Evolutionary conservation across 2,329 filamentous ascomycete species (phyloP).

Genomic region (Phialophora expanda): DNA sequence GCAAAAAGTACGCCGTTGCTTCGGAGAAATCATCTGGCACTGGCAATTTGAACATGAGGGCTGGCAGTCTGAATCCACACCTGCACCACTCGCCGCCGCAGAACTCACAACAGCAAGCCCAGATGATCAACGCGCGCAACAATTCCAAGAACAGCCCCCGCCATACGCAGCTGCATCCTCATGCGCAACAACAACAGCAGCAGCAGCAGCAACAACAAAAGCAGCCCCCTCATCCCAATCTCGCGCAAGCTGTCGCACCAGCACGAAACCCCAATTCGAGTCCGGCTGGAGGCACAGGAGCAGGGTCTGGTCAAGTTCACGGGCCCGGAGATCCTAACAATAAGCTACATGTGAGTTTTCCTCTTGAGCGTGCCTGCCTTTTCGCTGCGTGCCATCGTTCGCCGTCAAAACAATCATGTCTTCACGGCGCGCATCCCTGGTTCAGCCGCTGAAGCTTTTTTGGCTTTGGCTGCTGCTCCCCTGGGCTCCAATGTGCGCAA

Average conservation of each 20-base stretch:
- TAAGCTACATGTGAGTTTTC: conserved; percentile 32
- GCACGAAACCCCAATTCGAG: conserved; percentile 15
- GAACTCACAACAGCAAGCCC: conserved; percentile 10
- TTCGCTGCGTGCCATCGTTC: background rate
- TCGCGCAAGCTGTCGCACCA: conserved; percentile 17
- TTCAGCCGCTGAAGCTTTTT: conserved; percentile 37
- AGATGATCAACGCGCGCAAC: conserved; percentile 16
- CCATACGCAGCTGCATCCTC: conserved; percentile 15
- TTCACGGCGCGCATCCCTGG: conserved; percentile 13
- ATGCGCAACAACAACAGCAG: conserved; percentile 14
- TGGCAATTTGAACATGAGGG: conserved; percentile 19
- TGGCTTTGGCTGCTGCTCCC: conserved; percentile 18
- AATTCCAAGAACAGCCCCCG: conserved; percentile 14
- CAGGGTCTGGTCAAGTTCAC: conserved; percentile 13
- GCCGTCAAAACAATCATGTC: conserved; percentile 6
- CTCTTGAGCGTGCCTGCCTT: background rate
- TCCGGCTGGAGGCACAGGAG: conserved; percentile 17
- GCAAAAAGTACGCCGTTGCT: conserved; percentile 32
- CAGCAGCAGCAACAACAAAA: conserved; percentile 13
- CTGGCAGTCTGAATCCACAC: conserved; percentile 15
- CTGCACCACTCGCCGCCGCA: conserved; percentile 12
- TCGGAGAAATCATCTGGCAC: conserved; percentile 31
- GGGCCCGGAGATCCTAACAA: conserved; percentile 9
- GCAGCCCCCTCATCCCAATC: conserved; percentile 18
- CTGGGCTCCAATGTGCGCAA: conserved; percentile 18